Base-by-base conservation (phyloP, 768 basidiomycete species). In the Cyclocybe cylindracea region DNA sequence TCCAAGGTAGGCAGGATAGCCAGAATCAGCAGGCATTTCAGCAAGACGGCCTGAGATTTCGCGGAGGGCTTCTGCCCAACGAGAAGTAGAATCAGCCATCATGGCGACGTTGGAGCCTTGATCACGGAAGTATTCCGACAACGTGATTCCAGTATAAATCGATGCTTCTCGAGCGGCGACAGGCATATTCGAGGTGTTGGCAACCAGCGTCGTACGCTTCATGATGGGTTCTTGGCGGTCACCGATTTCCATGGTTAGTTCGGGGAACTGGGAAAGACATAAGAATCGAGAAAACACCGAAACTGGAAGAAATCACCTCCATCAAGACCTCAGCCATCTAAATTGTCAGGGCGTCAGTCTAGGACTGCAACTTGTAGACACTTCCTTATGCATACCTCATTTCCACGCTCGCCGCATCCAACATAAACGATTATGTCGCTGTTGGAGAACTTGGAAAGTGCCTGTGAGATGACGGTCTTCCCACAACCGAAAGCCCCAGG, bases 151-250 rank as follows among this genome's bases (percentile, higher is more conserved):
- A 47, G 97, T 99, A 74, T 99, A 99, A 67, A 99, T 98, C 14
- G 96, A 98, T 4, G 97, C 97, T 73, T 99, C 97, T 59, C 97
- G 92, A 39, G 97, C 97, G 39, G 97, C 97, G 61, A 99, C 97
- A 60, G 97, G 97, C 97, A 99, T 99, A 77, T 98, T 98, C 44
- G 97, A 99, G 2, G 97, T 99, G 70, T 99, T 99, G 59, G 97
- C 97, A 54, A 99, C 95, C 18, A 99, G 85, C 10, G 95, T 93
- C 0, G 97, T 99, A 53, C 97, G 95, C 74, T 99, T 99, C 97
- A 99, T 99, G 79, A 99, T 98, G 33, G 97, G 97, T 70, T 99
- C 97, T 80, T 95, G 86, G 45, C 94, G 92, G 58, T 90, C 86
- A 18, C 82, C 87, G 48, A 96, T 76, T 45, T 97, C 94, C 87